phyloP scores from a whole-genome alignment of 371 early-diverging fungal species.

The Synchytrium microbalum region DNA sequence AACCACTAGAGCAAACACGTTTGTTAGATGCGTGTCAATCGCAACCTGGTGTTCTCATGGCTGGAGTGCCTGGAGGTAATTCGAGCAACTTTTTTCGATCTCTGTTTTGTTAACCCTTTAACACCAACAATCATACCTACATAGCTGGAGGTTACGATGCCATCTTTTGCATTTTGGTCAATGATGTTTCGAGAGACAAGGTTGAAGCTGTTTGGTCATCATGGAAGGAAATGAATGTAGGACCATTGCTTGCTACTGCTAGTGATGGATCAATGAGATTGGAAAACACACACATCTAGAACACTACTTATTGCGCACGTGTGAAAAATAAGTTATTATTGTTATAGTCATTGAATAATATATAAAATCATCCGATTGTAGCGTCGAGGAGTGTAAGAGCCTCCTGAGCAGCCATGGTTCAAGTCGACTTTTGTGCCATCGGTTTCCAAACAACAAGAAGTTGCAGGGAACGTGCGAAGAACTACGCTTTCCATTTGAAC shows the following conservation, averaged over 20 bases:
- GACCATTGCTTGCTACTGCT: conserved; percentile 55
- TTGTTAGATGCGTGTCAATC: conserved; percentile 70
- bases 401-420: no score
- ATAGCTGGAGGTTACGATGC: conserved; percentile 95
- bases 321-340: no score
- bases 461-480: no score
- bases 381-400: no score
- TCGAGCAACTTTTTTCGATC: conserved; percentile 6
- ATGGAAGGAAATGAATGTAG: conserved; percentile 68
- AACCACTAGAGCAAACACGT: conserved; percentile 77
- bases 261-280: no score
- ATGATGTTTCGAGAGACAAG: conserved; percentile 22
- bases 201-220: conserved; percentile 54
- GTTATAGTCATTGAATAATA: no score
- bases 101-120: not conserved
- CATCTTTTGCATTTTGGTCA: conserved; percentile 70
- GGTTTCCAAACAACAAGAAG: no score
- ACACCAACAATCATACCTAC: not conserved
- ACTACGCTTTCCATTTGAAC: no score
- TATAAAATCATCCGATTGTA: no score
- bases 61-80: conserved; percentile 89
- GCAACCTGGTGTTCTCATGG: conserved; percentile 73
- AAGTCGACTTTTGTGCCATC: no score
- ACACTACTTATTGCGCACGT: no score
- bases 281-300: no score